Evolutionary conservation across 768 basidiomycete genomes (phyloP), one percentile per base, ranked within the genome.

Genomic region (Trametes punicea): DNA sequence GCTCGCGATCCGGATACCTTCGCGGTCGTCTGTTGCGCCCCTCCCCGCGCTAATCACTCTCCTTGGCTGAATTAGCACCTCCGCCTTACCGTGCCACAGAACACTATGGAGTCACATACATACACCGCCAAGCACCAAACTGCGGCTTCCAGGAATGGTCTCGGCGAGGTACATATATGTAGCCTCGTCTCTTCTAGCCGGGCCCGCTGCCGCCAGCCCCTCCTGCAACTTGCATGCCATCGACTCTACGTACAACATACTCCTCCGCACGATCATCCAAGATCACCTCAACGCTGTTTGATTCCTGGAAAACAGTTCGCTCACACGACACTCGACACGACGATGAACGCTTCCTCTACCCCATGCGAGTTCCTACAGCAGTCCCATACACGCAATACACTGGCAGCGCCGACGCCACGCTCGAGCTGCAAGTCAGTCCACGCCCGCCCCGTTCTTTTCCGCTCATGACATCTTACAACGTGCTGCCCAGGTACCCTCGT

Each of bases 181-280:
- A 15, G 42, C 25, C 23, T 9, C 3, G 21, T 4, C 16, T 9
- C 9, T 4, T 9, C 16, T 1, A 9, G 25, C 23, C 8, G 15
- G 25, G 31, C 31, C 9, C 42, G 6, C 16, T 20, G 15, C 9
- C 42, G n/a, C 31, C 21, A 9, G 25, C 51, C 23, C 34, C 23
- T 7, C 23, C 15, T 20, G 4, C 23, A 53, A 36, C 31, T 53
- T 53, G 51, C 51, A 53, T 53, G 51, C 41, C 51, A 36, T 36
- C 42, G 42, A 44, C 42, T 26, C 26, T 25, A 26, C 25, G 25
- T 11, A 23, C 11, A 15, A n/a, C 49, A 40, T 51, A 27, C 34
- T 18, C 42, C 2, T 23, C 15, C 10, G 18, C 25, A 33, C 29
- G 2, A 25, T 20, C 23, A n/a, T 16, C 31, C 16, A 30, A 33